phyloP scores from a whole-genome alignment of 208 protist genomes.

The Kentomonas sorsogonicus region DNA sequence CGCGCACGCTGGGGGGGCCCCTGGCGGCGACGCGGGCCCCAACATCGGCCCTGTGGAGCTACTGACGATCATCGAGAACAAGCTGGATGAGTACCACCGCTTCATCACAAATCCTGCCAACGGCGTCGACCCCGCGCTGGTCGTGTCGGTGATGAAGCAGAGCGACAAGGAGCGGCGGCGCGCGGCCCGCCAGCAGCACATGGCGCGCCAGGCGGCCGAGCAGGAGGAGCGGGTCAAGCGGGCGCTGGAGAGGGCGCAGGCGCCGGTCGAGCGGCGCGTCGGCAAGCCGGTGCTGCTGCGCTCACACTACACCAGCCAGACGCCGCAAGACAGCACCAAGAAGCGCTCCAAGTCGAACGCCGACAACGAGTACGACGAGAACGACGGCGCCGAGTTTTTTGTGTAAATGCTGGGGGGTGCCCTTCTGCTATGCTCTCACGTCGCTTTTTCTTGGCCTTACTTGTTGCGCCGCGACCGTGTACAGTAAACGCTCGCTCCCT shows the following conservation, averaged over 20 bases:
- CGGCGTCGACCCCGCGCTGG: slow-evolving; percentile 58
- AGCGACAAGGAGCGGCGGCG: slow-evolving; percentile 83
- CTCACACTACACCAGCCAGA: slow-evolving; percentile 46
- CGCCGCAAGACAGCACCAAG: slow-evolving; percentile 27
- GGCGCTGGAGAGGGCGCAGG: slow-evolving; percentile 76
- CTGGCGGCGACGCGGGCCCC: slow-evolving; percentile 17
- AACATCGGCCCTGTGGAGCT: slow-evolving; percentile 88
- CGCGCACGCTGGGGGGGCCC: too few relatives aligned
- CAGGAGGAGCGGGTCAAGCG: slow-evolving; percentile 69
- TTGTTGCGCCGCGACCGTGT: too few relatives aligned
- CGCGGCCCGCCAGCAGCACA: slow-evolving; percentile 59
- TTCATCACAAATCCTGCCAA: slow-evolving; percentile 62
- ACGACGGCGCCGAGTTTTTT: slow-evolving; percentile 48
- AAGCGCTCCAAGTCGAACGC: slow-evolving; percentile 19
- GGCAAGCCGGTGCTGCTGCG: slow-evolving; percentile 84
- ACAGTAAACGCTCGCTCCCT: neutral
- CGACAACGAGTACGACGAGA: slow-evolving; percentile 27
- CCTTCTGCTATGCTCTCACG: too few relatives aligned
- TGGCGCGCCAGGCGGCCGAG: slow-evolving; percentile 67
- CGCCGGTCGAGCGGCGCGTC: slow-evolving; percentile 54
- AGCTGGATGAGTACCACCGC: slow-evolving; percentile 85
- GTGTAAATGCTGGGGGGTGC: slow-evolving; percentile 13
- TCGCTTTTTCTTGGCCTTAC: too few relatives aligned
- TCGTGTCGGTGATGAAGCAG: slow-evolving; percentile 72
- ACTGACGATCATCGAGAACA: slow-evolving; percentile 91